These are phyloP conservation scores for Capillidium heterosporum DNA, from an alignment of 371 early-diverging fungal species.

Conservation along the genomic window DNA sequence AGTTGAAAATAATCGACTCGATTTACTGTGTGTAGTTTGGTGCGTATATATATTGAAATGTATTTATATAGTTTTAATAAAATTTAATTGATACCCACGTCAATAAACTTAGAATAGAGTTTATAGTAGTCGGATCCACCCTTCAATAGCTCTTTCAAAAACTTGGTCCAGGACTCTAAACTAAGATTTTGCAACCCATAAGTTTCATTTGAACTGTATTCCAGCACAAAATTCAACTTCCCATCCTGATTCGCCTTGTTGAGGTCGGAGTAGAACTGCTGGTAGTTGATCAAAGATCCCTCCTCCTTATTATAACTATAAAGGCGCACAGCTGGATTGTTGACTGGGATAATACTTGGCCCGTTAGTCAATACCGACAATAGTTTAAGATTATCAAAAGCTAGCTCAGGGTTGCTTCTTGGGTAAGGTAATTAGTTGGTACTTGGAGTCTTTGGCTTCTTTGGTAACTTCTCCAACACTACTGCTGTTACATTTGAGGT, in stretches of 20 bases:
- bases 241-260: conserved; percentile 16
- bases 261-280: conserved; percentile 29
- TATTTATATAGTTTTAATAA: no score
- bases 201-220: conserved; percentile 21
- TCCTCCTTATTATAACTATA: conserved; percentile 16
- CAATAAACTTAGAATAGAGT: background rate
- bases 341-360: conserved; percentile 25
- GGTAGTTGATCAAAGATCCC: conserved; percentile 22
- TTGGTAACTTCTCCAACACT: background rate
- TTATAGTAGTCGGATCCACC: background rate
- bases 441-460: background rate
- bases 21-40: no score
- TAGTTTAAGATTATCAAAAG: background rate
- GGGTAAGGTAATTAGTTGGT: conserved; percentile 7
- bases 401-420: conserved; percentile 2
- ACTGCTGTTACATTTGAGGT: background rate
- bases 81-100: no score
- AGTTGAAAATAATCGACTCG: no score
- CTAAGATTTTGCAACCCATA: conserved; percentile 17
- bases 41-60: no score
- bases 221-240: conserved; percentile 14
- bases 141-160: conserved; percentile 1
- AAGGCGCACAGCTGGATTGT: conserved; percentile 29
- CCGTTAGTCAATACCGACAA: conserved; percentile 18
- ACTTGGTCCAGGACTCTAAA: background rate